Base-by-base conservation (phyloP, 139 green algal genomes). In the Asterochloris erici region DNA sequence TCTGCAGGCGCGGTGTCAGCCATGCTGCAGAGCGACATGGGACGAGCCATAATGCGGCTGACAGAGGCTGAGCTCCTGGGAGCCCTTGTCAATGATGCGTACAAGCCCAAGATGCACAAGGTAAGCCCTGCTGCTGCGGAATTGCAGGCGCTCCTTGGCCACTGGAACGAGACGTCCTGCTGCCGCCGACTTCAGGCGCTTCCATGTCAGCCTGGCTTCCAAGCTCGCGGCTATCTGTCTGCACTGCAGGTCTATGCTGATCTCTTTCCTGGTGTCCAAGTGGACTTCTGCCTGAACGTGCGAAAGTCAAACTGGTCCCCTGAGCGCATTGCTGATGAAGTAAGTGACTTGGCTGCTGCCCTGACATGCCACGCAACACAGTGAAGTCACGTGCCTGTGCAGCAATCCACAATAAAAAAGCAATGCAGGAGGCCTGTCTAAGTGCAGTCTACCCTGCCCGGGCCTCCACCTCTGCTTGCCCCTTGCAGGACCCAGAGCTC, bases 51-150 rank as follows among this genome's bases (percentile, higher is more conserved):
- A 61, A 27, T 83, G 17, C 63, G 15, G 9, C 47, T 88, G 54
- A 64, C 74, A 0, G 63, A 83, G 0, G 47, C 70, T 0, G 54
- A 81, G 69, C 73, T 90, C 62, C 26, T 69, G 1, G 68, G 10
- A 0, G 12, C 73, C 1, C 79, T 91, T 0, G 28, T 85, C 15
- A 91, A 89, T 64, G 87, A 91, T 60, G 78, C 79, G 2, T 91
- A 91, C 85, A 91, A 91, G 81, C 81, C 87, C 0, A 86, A 86
- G 27, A 91, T 91, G 87, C 87, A 91, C 81, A 84, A 79, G 74
- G 63, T 84, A 54, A 54, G 73, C 73, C 28, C 73, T 63, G 73
- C 14, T 78, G 73, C 61, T 63, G 14, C 28, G 28, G 24, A 61
- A 60, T n/a, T n/a, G 73, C 73, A 78, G 28, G 28, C 61, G 73